phyloP scores from a whole-genome alignment of 2,329 filamentous ascomycete genomes.

The Camillea tinctor region DNA sequence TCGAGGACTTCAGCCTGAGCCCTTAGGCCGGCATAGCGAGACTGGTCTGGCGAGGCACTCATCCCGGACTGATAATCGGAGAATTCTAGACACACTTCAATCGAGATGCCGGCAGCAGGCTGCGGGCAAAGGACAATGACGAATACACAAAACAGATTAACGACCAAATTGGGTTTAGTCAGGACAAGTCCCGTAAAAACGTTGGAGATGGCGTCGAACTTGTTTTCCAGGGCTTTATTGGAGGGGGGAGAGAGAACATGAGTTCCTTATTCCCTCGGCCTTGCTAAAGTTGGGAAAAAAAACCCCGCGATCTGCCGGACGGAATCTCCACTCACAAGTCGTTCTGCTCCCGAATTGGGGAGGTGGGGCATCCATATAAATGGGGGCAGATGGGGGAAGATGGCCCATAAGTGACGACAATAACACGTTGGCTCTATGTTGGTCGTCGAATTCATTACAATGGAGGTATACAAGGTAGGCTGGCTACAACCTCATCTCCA shows the following conservation, averaged over 20 bases:
- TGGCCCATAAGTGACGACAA: background rate
- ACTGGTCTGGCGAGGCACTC: conserved; percentile 18
- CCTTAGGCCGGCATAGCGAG: conserved; percentile 25
- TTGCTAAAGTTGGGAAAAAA: background rate
- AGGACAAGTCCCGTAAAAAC: background rate
- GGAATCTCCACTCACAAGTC: background rate
- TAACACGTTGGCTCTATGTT: background rate
- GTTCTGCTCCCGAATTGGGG: background rate
- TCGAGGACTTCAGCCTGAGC: conserved; percentile 30
- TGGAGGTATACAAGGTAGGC: no score
- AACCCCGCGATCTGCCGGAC: background rate
- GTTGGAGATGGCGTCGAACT: background rate
- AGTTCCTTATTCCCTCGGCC: background rate
- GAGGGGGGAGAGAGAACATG: background rate
- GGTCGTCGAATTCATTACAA: background rate
- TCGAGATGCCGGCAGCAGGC: background rate
- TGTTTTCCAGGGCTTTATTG: background rate
- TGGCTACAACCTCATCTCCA: no score
- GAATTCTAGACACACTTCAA: background rate
- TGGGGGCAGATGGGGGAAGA: background rate
- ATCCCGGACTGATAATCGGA: conserved; percentile 16
- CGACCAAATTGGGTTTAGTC: background rate
- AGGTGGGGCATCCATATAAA: background rate
- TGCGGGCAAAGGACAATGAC: background rate
- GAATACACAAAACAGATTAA: background rate